Conservation (phyloP, 2,329 filamentous ascomycete genomes). For the Leptodontidium sp. region DNA sequence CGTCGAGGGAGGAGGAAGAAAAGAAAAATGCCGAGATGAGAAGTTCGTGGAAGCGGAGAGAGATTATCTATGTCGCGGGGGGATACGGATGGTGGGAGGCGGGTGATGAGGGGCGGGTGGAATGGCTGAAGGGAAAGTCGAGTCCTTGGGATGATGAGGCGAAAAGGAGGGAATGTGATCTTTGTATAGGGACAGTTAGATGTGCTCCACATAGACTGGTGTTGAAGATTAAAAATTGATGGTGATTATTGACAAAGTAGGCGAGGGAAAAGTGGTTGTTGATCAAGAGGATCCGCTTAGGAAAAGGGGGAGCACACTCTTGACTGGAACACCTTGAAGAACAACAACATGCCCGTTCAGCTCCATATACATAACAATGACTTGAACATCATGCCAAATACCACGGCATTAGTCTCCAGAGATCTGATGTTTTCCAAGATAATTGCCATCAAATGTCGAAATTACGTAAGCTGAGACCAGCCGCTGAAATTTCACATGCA, state of each 20-base stretch:
- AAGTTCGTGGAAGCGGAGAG: not conserved
- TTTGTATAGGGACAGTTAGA: not conserved
- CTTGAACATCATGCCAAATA: too few relatives aligned
- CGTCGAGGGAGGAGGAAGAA: not conserved
- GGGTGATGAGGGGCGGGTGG: not conserved
- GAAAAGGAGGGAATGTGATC: not conserved
- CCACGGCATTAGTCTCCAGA: too few relatives aligned
- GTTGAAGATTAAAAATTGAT: not conserved
- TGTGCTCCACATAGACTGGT: conserved; percentile 10
- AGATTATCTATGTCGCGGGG: not conserved
- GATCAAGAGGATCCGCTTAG: not conserved
- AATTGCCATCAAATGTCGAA: not conserved
- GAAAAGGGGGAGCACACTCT: not conserved
- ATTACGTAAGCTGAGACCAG: not conserved
- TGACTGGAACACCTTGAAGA: too few relatives aligned
- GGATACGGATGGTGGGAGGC: not conserved
- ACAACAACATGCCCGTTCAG: too few relatives aligned
- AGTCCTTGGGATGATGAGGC: not conserved
- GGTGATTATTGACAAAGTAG: not conserved
- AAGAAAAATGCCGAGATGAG: not conserved
- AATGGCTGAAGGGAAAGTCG: not conserved
- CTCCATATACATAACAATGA: too few relatives aligned
- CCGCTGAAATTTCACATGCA: conserved; percentile 1
- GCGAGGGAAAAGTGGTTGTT: not conserved
- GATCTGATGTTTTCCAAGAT: not conserved